These are phyloP conservation scores for Naganishia sp. DNA, from an alignment of 1,284 basidiomycete genomes.

Conservation along the genomic window DNA sequence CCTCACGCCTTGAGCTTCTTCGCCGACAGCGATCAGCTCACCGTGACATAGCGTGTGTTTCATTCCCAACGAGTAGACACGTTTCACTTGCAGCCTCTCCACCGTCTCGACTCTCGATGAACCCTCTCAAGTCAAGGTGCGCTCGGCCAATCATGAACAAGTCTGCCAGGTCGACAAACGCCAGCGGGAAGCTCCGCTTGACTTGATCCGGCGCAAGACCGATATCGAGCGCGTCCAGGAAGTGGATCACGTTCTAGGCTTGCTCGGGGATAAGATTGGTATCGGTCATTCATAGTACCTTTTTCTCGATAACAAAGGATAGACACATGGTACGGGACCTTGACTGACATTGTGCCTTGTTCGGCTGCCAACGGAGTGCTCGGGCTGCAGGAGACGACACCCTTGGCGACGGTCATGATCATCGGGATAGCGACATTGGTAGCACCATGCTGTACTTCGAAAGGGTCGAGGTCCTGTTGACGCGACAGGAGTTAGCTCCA, in stretches of 20 bases:
- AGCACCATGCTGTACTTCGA: conserved; percentile 20
- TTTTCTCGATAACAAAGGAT: conserved; percentile 13
- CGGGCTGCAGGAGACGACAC: not conserved
- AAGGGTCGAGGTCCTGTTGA: not conserved
- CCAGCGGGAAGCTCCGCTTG: not conserved
- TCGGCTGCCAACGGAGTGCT: not conserved
- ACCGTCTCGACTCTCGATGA: not conserved
- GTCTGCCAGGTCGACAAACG: conserved; percentile 16
- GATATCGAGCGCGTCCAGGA: not conserved
- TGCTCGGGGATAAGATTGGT: conserved; percentile 1
- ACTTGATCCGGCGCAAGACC: not conserved
- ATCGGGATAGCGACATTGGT: conserved; percentile 4
- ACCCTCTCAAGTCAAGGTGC: conserved; percentile 16
- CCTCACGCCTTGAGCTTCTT: conserved; percentile 11
- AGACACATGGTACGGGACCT: conserved; percentile 13
- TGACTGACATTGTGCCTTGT: conserved; percentile 3
- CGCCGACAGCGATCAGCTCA: conserved; percentile 3
- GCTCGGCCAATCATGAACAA: conserved; percentile 8
- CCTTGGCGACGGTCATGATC: not conserved
- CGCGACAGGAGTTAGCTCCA: not conserved
- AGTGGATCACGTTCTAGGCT: conserved; percentile 15
- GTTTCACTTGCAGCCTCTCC: conserved; percentile 3
- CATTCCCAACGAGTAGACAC: conserved; percentile 9
- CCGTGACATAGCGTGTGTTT: conserved; percentile 12
- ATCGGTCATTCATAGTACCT: conserved; percentile 20